Evolutionary conservation across 1,284 basidiomycete species (phyloP).

Genomic region (Phaffia rhodozyma): DNA sequence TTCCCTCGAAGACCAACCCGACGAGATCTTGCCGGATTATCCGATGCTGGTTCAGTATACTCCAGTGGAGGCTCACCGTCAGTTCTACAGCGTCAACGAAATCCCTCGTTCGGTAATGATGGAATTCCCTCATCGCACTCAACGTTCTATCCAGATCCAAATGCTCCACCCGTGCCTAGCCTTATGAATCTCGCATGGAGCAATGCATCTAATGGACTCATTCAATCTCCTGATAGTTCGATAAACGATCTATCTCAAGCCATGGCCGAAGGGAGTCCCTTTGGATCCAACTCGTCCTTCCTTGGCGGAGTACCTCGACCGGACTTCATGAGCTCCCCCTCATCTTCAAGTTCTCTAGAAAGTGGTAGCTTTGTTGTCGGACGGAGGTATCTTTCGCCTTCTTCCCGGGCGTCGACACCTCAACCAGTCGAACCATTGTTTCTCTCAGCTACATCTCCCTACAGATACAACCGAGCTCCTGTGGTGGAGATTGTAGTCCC

Average conservation of each 20-base stretch:
- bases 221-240: not conserved
- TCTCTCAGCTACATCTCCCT: conserved; percentile 1
- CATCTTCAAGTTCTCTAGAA: not conserved
- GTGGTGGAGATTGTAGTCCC: conserved; percentile 35
- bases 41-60: not conserved
- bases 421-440: conserved; percentile 13
- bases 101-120: not conserved
- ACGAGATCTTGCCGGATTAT: not conserved
- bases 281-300: not conserved
- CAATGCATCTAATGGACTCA: not conserved
- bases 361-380: not conserved
- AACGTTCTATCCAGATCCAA: not conserved
- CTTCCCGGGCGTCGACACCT: not conserved
- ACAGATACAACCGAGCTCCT: conserved; percentile 26
- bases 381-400: not conserved
- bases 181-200: conserved; percentile 1
- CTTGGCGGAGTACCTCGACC: not conserved
- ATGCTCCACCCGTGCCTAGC: conserved; percentile 11
- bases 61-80: not conserved
- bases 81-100: not conserved
- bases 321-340: not conserved
- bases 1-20: not conserved
- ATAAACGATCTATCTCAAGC: not conserved
- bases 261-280: not conserved
- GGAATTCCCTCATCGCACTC: not conserved